Percentiles rank a stretch among this genome's conserved stretches.
phyloP scores from a whole-genome alignment of 1,139 yeast genomes.

The Entelexis sorbosivorans region DNA sequence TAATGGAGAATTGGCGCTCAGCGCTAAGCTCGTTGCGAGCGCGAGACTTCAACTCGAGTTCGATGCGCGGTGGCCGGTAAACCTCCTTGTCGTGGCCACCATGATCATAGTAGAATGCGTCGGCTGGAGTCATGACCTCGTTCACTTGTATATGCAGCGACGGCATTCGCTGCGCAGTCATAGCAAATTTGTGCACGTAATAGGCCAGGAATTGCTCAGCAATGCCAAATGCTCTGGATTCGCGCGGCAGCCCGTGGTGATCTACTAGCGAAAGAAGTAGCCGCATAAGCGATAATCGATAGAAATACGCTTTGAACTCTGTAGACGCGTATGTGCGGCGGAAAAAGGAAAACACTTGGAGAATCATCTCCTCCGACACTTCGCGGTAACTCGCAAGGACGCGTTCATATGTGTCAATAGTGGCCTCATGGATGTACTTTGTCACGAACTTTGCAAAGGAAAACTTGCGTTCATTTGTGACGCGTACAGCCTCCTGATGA shows the following conservation, averaged over 20 bases:
- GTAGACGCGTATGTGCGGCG: slow-evolving; percentile 60
- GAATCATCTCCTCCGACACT: slow-evolving; percentile 48
- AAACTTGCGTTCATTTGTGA: slow-evolving; percentile 43
- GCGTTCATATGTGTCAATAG: slow-evolving; percentile 43
- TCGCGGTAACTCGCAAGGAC: slow-evolving; percentile 50
- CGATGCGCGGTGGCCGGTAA: slow-evolving; percentile 18
- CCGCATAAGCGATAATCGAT: slow-evolving; percentile 65
- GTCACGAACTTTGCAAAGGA: slow-evolving; percentile 37
- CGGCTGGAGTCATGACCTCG: slow-evolving; percentile 50
- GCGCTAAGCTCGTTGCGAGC: slow-evolving; percentile 23
- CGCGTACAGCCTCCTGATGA: slow-evolving; percentile 29
- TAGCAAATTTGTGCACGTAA: slow-evolving; percentile 53
- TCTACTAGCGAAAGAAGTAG: slow-evolving; percentile 30
- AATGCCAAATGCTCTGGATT: slow-evolving; percentile 38
- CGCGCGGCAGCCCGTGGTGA: slow-evolving; percentile 13
- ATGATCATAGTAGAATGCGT: slow-evolving; percentile 34
- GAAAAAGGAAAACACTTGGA: slow-evolving; percentile 56
- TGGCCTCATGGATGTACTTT: slow-evolving; percentile 34
- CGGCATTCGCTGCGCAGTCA: slow-evolving; percentile 43
- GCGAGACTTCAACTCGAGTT: slow-evolving; percentile 21
- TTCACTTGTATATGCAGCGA: slow-evolving; percentile 50
- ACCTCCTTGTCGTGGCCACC: slow-evolving; percentile 43
- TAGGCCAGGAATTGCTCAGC: slow-evolving; percentile 57
- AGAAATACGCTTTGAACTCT: slow-evolving; percentile 50
- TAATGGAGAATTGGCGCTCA: slow-evolving; percentile 31